Evolutionary conservation across 306 rosid species (phyloP), one percentile per base, ranked within the genome.

Genomic region (Vicia sativa): DNA sequence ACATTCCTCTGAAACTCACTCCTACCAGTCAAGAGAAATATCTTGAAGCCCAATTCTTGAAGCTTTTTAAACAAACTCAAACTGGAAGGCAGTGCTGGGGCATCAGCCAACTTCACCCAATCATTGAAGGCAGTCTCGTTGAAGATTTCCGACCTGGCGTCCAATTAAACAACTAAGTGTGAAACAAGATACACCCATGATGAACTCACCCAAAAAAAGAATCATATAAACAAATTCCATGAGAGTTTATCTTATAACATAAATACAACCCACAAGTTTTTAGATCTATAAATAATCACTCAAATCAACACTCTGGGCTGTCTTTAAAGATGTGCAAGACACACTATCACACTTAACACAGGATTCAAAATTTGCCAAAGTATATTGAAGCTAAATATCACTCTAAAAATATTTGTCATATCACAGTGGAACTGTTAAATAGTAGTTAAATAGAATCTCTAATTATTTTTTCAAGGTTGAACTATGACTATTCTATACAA

Each of bases 11-110:
- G 96, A 74, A 63, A 34, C 65, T 92, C 98, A 38, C 74, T 75
- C 58, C 98, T 79, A 31, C 96, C 96, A 0, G 98, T 92, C 15
- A 93, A 52, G 38, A 92, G 81, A 68, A 93, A 78, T 61, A 92
- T 77, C 62, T 38, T 81, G 79, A 86, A 84, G 39, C 93, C 98
- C 70, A 88, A 41, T 21, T 41, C 28, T 56, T 73, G 38, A 11
- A 90, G 81, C 68, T 81, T 81, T 2, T 65, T 73, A 75, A 81
- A 90, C 7, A 93, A 57, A 7, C 43, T 78, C 67, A 86, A 84
- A 83, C 96, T 90, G 41, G 89, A 71, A 46, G 83, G 57, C 7
- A 93, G 62, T 13, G 90, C 91, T 19, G 98, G 95, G 11, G 96
- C 96, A 71, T 77, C 65, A 2, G 89, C 96, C 59, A 62, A 35